These are phyloP conservation scores for Collariella sp. DNA, from an alignment of 495 filamentous ascomycete genomes.

Conservation along the genomic window DNA sequence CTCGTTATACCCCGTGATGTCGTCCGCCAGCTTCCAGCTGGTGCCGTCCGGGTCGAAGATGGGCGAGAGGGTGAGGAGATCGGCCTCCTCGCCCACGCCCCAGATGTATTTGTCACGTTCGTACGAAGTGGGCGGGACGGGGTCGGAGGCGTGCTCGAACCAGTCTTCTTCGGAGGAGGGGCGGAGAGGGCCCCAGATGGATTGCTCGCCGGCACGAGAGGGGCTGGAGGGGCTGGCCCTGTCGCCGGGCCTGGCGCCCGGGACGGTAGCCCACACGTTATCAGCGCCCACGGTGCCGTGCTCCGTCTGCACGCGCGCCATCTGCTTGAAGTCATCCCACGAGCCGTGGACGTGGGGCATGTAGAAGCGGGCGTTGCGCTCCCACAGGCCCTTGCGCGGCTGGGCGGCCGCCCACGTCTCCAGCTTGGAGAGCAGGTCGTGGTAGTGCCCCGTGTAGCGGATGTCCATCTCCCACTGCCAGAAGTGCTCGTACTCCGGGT, in stretches of 20 bases:
- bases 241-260: slow-evolving; percentile 26
- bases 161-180: slow-evolving; percentile 56
- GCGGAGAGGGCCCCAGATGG: slow-evolving; percentile 78
- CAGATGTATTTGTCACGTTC: slow-evolving; percentile 76
- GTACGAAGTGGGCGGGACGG: slow-evolving; percentile 58
- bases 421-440: slow-evolving; percentile 74
- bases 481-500: slow-evolving; percentile 90
- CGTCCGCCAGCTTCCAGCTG: slow-evolving; percentile 76
- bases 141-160: slow-evolving; percentile 59
- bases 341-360: slow-evolving; percentile 77
- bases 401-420: slow-evolving; percentile 69
- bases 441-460: slow-evolving; percentile 93
- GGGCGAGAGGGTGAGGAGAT: slow-evolving; percentile 88
- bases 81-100: slow-evolving; percentile 89
- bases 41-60: slow-evolving; percentile 87
- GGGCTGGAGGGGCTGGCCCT: slow-evolving; percentile 5
- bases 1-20: slow-evolving; percentile 83
- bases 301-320: slow-evolving; percentile 84
- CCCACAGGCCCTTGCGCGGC: slow-evolving; percentile 87
- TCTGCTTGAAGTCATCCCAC: slow-evolving; percentile 89
- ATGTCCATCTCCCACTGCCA: slow-evolving; percentile 99
- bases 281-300: slow-evolving; percentile 65
- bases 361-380: slow-evolving; percentile 86
- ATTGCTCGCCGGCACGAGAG: slow-evolving; percentile 43
- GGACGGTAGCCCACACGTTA: slow-evolving; percentile 54